phyloP scores from a whole-genome alignment of 768 basidiomycete species.

The Mrakia gelida region DNA sequence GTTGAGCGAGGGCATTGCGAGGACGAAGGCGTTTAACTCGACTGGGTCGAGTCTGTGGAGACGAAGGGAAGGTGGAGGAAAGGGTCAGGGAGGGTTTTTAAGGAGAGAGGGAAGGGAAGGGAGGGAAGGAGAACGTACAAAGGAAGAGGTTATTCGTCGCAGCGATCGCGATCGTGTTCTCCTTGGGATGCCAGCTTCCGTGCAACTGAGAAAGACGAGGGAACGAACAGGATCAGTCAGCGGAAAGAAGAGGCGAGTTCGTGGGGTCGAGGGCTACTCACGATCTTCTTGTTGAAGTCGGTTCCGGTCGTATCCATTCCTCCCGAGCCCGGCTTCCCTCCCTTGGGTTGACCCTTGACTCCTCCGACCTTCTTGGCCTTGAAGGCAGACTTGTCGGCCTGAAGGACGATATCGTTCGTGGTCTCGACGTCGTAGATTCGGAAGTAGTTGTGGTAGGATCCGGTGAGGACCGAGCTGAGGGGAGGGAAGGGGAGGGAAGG shows the following conservation, averaged over 20 bases:
- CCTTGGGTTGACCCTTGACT: conserved; percentile 54
- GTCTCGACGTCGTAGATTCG: conserved; percentile 82
- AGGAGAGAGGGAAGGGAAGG: not conserved
- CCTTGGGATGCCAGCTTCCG: conserved; percentile 83
- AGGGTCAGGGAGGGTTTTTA: not conserved
- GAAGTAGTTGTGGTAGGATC: conserved; percentile 99
- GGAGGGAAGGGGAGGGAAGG: not conserved
- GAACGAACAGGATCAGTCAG: conserved; percentile 44
- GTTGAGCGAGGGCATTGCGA: no score
- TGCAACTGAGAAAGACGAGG: conserved; percentile 34
- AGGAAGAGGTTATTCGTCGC: conserved; percentile 95
- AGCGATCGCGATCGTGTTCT: conserved; percentile 97
- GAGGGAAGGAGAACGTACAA: conserved; percentile 23
- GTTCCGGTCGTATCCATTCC: conserved; percentile 66
- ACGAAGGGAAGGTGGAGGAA: not conserved
- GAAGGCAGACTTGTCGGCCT: conserved; percentile 98
- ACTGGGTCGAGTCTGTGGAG: conserved; percentile 2
- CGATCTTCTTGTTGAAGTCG: conserved; percentile 96
- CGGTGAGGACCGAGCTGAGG: conserved; percentile 87
- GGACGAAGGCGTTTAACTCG: not conserved
- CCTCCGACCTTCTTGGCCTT: conserved; percentile 99
- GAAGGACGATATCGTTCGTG: conserved; percentile 81
- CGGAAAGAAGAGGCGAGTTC: not conserved
- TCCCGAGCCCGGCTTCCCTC: conserved; percentile 54
- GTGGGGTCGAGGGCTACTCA: conserved; percentile 55